Evolutionary conservation across 2,329 filamentous ascomycete species (phyloP).

Genomic region (Thielaviopsis punctulata): DNA sequence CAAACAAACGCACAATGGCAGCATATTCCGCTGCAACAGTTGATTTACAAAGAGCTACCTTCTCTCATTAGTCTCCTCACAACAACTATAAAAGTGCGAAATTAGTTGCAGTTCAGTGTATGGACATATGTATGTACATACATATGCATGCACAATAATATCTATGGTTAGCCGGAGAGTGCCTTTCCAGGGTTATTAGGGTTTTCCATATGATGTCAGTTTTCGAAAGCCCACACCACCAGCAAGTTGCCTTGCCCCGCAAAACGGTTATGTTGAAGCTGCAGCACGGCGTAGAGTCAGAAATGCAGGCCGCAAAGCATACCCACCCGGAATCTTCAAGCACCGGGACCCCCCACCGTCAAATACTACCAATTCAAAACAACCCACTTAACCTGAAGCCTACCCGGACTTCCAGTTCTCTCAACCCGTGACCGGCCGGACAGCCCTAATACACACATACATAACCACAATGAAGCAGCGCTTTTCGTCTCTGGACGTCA

Average conservation of each 20-base stretch:
- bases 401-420: neutral
- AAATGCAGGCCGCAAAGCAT: too few relatives aligned
- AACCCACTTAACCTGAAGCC: too few relatives aligned
- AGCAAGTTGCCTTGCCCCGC: neutral
- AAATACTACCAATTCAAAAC: too few relatives aligned
- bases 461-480: slow-evolving; percentile 51
- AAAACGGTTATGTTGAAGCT: neutral
- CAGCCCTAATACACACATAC: neutral
- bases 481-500: slow-evolving; percentile 65
- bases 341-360: too few relatives aligned
- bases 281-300: neutral
- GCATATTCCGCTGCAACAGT: neutral
- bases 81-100: too few relatives aligned
- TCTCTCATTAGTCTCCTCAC: neutral
- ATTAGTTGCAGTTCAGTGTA: too few relatives aligned
- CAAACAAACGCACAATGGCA: neutral
- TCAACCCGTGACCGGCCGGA: neutral
- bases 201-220: neutral
- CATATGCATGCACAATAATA: too few relatives aligned
- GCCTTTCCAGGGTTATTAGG: neutral
- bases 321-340: too few relatives aligned
- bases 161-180: too few relatives aligned
- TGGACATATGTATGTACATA: too few relatives aligned
- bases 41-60: neutral
- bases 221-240: neutral